Evolutionary conservation across 306 rosid genomes (phyloP), one percentile per base, ranked within the genome.

Genomic region (Prunus armeniaca): DNA sequence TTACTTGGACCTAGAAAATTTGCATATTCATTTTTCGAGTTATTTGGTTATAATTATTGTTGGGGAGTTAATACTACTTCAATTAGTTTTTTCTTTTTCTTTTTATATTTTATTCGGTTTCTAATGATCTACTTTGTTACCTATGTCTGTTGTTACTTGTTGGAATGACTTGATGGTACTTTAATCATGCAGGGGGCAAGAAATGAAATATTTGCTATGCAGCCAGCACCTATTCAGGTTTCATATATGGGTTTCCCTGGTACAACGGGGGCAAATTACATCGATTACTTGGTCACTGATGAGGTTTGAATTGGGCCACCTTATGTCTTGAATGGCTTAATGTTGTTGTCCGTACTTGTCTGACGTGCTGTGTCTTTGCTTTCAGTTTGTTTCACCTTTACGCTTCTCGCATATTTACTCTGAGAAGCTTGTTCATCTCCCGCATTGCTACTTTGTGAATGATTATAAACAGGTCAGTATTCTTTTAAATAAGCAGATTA

Each of bases 201-300:
- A 77, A 94, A 94, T 86, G 98, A 94, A 82, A 91, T 94, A 83
- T 94, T 94, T 85, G 91, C 97, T 58, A 88, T 86, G 83, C 95
- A 91, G 84, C 98, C 99, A 78, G 97, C 99, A 67, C 99, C 99
- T 18, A 82, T 96, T 83, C 99, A 96, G 86, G 97, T 96, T 79
- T 96, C 99, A 76, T 96, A 96, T 69, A 96, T 96, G 99, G 99
- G 99, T 17, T 96, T 96, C 84, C 99, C 99, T 55, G 99, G 99
- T 68, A 96, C 98, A 64, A 96, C 99, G 0, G 99, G 99, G 57
- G 99, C 99, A 57, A 78, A 72, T 80, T 94, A 91, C 82, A 91
- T 94, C 67, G 91, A 94, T 73, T 94, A 94, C 79, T 83, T 94
- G 58, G 93, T 94, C 76, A 88, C 97, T 13, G 98, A 94, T 88